Evolutionary conservation across 164 flowering plant species (phyloP), one percentile per base, ranked within the genome.

Genomic region (Macadamia tetraphylla): DNA sequence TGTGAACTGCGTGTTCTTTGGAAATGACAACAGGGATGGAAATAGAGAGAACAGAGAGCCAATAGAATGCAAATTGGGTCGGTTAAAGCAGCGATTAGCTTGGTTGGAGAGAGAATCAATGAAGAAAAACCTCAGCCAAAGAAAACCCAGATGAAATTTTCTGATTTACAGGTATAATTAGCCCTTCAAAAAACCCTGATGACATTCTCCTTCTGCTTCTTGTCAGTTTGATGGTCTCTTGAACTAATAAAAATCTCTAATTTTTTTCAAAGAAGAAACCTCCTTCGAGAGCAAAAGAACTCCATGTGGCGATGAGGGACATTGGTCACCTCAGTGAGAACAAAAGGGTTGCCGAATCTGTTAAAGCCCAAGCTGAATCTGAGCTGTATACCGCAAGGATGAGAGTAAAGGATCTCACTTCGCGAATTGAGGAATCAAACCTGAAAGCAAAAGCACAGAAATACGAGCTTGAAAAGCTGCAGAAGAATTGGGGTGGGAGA

Each of bases 371-470:
- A 72, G 91, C 95, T 58, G 88, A 83, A 76, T 63, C 75, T 0
- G 89, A 89, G 76, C 87, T 89, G 44, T 67, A 9, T 6, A 60
- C 64, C 35, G 89, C 89, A 9, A 82, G 69, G 64, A 80, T 78
- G 62, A 78, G 74, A 1, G 86, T 80, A 60, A 82, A 78, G 67
- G 82, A 82, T 31, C 83, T 93, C 35, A 70, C 75, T 66, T 73
- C 46, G n/a, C 69, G 58, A 53, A 83, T 88, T 10, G 85, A 86
- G 64, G 84, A 85, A 65, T 76, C 87, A 1, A 86, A 71, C 8
- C 62, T 64, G 17, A 86, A 74, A 58, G 70, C 77, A 29, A 80
- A 69, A 67, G 42, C 69, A 11, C 74, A 73, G 64, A 76, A 42
- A 63, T 11, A 42, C 42, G 81, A 78, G 30, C 17, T 81, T 8